A percentile compares a stretch with the other conserved stretches of the same genome.
These are phyloP conservation scores for Waltergamsia citrina DNA, from an alignment of 2,329 filamentous ascomycete genomes.

Conservation along the genomic window DNA sequence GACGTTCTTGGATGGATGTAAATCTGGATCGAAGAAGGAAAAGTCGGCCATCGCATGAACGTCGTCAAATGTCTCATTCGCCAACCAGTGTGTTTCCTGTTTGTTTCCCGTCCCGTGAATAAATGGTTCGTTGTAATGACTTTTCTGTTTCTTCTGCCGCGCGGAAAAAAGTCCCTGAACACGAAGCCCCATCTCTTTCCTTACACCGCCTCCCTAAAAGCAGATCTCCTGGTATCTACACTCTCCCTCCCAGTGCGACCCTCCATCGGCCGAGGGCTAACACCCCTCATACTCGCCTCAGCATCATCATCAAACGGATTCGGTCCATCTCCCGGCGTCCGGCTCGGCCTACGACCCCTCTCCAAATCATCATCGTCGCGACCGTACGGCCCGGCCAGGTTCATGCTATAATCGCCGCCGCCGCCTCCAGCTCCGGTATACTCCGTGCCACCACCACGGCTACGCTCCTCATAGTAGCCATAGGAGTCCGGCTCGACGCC, in stretches of 20 bases:
- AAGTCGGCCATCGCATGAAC: too few species aligned
- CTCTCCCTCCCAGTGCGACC: slow-evolving; percentile 24
- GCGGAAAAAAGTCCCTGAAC: too few species aligned
- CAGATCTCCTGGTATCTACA: slow-evolving; percentile 36
- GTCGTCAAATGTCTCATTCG: too few species aligned
- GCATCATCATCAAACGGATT: slow-evolving; percentile 67
- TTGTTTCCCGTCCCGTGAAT: too few species aligned
- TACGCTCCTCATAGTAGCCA: slow-evolving; percentile 64
- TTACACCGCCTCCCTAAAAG: slow-evolving; percentile 62
- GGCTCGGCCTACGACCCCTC: slow-evolving; percentile 33
- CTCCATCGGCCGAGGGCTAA: slow-evolving; percentile 68
- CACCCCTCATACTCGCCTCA: slow-evolving; percentile 58
- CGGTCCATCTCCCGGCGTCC: slow-evolving; percentile 13
- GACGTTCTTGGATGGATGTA: too few species aligned
- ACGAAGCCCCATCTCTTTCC: too few species aligned
- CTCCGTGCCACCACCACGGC: slow-evolving; percentile 26
- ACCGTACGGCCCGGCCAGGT: slow-evolving; percentile 28
- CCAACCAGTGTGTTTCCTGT: too few species aligned
- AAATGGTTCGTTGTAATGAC: too few species aligned
- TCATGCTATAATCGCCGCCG: slow-evolving; percentile 38
- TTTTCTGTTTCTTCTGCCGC: too few species aligned
- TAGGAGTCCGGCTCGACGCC: slow-evolving; percentile 62
- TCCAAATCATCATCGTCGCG: slow-evolving; percentile 16
- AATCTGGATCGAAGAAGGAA: too few species aligned
- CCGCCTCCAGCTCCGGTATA: slow-evolving; percentile 13